Evolutionary conservation across 306 rosid species (phyloP), one percentile per base, ranked within the genome.

Genomic region (Luffa acutangula): DNA sequence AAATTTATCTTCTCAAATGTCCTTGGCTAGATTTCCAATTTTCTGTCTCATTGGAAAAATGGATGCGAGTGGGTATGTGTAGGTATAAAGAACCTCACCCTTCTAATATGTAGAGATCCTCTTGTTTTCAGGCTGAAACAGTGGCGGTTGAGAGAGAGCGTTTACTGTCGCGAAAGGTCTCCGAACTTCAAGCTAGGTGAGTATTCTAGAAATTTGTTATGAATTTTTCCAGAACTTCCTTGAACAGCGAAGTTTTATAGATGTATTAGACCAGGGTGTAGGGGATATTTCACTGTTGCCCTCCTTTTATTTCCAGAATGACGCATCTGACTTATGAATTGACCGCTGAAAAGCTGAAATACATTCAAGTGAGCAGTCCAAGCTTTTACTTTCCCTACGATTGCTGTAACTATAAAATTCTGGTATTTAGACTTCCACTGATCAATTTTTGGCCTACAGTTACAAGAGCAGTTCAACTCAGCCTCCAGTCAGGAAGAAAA

Each of bases 131-230:
- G 99, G 87, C 82, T 77, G 98, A 93, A 52, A 54, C 90, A 57
- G 74, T 87, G 34, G 86, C 85, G 60, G 86, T 93, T 34, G 99
- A 91, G 84, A 93, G 90, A 91, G 99, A 96, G 81, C 92, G 85
- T 25, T 74, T 83, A 52, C 84, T 96, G 78, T 84, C 87, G 45
- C 72, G 82, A 81, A 90, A 82, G 85, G 84, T 93, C 86, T 86
- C 94, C n/a, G 99, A 96, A 87, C 97, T 96, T 81, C 94, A 90
- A 78, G 80, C 93, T 65, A 88, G 96, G 99, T 93, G 43, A 72
- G 93, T 84, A 56, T 78, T 78, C 66, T 41, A 46, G 65, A 52
- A 46, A 31, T 41, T 63, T 81, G 34, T 63, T 33, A n/a, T 25
- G 76, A 72, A 31, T 83, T 75, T 53, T 69, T 37, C 65, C 76